Evolutionary conservation across 1,284 basidiomycete species (phyloP).

Genomic region (Microstroma glucosiphilum): DNA sequence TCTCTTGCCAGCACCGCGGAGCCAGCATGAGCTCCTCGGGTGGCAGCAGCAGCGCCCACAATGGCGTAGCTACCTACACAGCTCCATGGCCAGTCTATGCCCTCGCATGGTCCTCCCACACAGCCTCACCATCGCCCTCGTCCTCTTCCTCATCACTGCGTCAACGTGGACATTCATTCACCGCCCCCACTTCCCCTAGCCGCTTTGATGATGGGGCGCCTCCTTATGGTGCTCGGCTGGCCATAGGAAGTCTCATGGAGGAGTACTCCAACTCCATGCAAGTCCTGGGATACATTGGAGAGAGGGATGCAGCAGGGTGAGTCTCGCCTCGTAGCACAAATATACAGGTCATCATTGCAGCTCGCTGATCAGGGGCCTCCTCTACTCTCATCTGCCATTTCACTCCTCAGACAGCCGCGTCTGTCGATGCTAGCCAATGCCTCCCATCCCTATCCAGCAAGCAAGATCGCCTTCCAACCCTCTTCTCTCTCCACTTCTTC

Average conservation of each 20-base stretch:
- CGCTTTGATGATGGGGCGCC: conserved; percentile 15
- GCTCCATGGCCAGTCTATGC: conserved; percentile 37
- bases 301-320: conserved; percentile 22
- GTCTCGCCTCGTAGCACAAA: not conserved
- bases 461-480: conserved; percentile 47
- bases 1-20: too few species aligned
- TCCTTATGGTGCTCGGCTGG: conserved; percentile 36
- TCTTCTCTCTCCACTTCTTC: conserved; percentile 22
- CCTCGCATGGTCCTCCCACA: conserved; percentile 39
- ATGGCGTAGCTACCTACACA: too few species aligned
- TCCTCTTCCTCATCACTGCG: conserved; percentile 10
- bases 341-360: not conserved
- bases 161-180: not conserved
- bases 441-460: conserved; percentile 48
- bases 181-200: conserved; percentile 15
- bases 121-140: conserved; percentile 20
- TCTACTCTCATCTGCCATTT: too few species aligned
- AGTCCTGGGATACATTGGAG: conserved; percentile 34
- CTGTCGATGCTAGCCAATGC: conserved; percentile 31
- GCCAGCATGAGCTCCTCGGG: too few species aligned
- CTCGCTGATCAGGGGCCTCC: not conserved
- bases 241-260: conserved; percentile 46
- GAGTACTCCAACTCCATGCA: conserved; percentile 48
- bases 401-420: not conserved
- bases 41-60: too few species aligned